Conservation (phyloP, 495 filamentous ascomycete species). For the Chaetomidium leptoderma region DNA sequence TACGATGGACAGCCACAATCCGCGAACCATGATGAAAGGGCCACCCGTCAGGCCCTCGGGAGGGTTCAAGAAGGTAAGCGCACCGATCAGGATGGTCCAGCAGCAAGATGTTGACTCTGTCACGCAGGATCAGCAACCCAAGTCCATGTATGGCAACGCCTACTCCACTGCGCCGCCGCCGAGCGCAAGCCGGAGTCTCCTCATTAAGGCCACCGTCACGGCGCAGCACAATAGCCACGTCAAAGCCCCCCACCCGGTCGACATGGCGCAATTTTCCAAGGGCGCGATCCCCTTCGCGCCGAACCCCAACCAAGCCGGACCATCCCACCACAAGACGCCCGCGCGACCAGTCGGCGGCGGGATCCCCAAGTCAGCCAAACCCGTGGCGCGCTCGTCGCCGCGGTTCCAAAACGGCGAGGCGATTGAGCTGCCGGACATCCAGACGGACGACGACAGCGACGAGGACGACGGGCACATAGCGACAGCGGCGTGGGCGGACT, state of each 20-base stretch:
- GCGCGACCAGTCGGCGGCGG: conserved; percentile 44
- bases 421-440: conserved; percentile 83
- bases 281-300: conserved; percentile 87
- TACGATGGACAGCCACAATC: conserved; percentile 33
- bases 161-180: conserved; percentile 56
- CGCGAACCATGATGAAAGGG: conserved; percentile 61
- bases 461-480: conserved; percentile 55
- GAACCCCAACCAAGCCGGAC: conserved; percentile 51
- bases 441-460: conserved; percentile 81
- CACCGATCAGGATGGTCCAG: too few species aligned
- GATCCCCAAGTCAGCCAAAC: conserved; percentile 44
- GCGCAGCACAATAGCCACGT: conserved; percentile 52
- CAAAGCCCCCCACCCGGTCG: conserved; percentile 62
- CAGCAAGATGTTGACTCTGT: conserved; percentile 25
- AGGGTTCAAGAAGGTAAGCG: conserved; percentile 66
- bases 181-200: conserved; percentile 36
- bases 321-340: conserved; percentile 57
- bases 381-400: conserved; percentile 63
- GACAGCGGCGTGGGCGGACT: conserved; percentile 77
- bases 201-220: conserved; percentile 48
- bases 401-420: conserved; percentile 73
- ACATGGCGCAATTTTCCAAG: conserved; percentile 78
- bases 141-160: conserved; percentile 60
- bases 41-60: conserved; percentile 79
- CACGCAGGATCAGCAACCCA: conserved; percentile 53